Evolutionary conservation across 2,329 filamentous ascomycete species (phyloP).

Genomic region (Colletotrichum tropicicola): DNA sequence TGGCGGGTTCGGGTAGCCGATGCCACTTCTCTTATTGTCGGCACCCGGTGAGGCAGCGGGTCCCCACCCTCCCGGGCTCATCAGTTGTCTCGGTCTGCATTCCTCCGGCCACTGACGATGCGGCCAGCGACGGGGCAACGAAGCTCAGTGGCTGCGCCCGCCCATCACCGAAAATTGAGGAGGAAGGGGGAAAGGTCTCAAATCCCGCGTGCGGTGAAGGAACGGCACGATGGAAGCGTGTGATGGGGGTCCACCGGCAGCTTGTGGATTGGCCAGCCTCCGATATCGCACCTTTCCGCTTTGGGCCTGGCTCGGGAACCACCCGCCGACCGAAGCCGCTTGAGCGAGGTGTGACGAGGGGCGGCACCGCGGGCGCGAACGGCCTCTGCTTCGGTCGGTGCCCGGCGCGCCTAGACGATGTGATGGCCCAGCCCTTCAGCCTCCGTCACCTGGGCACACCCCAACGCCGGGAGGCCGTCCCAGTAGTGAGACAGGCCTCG

Average conservation of each 20-base stretch:
- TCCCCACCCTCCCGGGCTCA: conserved; percentile 19
- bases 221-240: not conserved
- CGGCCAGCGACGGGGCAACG: not conserved
- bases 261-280: conserved; percentile 17
- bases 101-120: conserved; percentile 24
- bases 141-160: conserved; percentile 3
- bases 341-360: conserved; percentile 26
- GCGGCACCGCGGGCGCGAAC: conserved; percentile 23
- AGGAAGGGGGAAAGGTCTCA: conserved; percentile 1
- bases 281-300: conserved; percentile 23
- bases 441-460: conserved; percentile 21
- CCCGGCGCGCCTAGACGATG: conserved; percentile 17
- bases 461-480: not conserved
- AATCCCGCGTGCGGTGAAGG: conserved; percentile 17
- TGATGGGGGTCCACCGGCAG: conserved; percentile 1
- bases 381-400: conserved; percentile 19
- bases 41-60: conserved; percentile 20
- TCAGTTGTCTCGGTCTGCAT: conserved; percentile 24
- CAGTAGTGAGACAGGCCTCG: conserved; percentile 10
- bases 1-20: conserved; percentile 20
- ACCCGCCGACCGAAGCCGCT: conserved; percentile 21
- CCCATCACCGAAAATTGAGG: not conserved
- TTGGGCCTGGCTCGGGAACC: conserved; percentile 9
- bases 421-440: conserved; percentile 11
- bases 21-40: conserved; percentile 22